phyloP scores from a whole-genome alignment of 1,284 basidiomycete genomes.

The Rhodotorula sp. region DNA sequence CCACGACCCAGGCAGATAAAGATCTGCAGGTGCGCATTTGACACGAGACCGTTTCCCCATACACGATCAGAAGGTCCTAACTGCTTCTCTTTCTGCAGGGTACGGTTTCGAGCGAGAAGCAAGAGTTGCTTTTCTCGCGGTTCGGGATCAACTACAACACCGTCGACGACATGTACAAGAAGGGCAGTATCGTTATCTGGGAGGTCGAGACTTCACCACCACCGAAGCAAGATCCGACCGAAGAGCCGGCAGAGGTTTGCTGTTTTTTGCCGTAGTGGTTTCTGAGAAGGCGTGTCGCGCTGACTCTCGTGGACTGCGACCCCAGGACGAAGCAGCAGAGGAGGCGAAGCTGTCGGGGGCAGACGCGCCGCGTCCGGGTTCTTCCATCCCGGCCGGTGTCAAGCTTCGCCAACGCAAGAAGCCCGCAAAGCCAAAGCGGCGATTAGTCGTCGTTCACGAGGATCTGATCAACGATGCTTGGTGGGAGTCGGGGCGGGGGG shows the following conservation, averaged over 20 bases:
- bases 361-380: conserved; percentile 48
- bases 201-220: conserved; percentile 50
- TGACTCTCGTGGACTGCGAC: not conserved
- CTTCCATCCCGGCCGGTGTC: conserved; percentile 35
- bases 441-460: conserved; percentile 65
- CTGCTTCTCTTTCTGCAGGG: conserved; percentile 56
- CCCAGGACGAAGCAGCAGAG: not conserved
- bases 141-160: conserved; percentile 88
- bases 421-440: conserved; percentile 46
- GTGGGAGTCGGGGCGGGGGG: conserved; percentile 60
- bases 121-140: conserved; percentile 79
- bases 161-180: conserved; percentile 70
- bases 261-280: not conserved
- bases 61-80: no score
- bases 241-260: not conserved
- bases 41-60: not conserved
- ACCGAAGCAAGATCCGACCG: not conserved
- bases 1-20: conserved; percentile 76
- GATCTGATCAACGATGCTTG: conserved; percentile 79
- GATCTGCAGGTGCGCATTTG: conserved; percentile 60
- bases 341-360: conserved; percentile 14
- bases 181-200: conserved; percentile 81
- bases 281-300: not conserved
- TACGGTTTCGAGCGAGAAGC: conserved; percentile 80
- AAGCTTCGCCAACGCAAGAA: conserved; percentile 22